Base-by-base conservation (phyloP, 331 rosid genomes). In the Stylosanthes scabra region DNA sequence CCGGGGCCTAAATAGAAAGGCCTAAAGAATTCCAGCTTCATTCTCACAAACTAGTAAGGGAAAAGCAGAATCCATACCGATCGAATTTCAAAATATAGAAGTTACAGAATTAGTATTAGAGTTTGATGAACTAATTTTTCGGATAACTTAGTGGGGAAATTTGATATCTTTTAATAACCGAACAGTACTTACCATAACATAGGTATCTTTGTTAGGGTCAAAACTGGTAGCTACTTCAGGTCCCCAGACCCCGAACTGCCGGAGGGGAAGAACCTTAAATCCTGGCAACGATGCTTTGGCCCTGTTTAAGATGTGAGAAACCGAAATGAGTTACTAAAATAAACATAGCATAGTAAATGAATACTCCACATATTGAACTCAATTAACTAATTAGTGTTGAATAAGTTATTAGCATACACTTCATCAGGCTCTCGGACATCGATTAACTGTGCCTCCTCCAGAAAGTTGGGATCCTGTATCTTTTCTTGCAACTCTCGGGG, bases 381-480 rank as follows among this genome's bases (percentile, higher is more conserved):
- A 58, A 16, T 46, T 55, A 52, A 75, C 27, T 29, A 56, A 42
- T 20, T 20, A 57, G 13, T 58, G 62, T 40, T 74, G 12, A 85
- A 78, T 82, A 63, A 83, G 79, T 77, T 79, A 34, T 65, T 28
- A 69, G 44, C 95, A 59, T 93, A 91, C 98, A 94, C 98, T 94
- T 94, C 97, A 5, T 85, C 96, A 60, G 98, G 97, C 78, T 91
- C 96, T 75, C 96, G 94, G 74, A 91, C 98, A 74, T 91, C 96
- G 83, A 91, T 85, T 59, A 91, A 78, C 61, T 89, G 96, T 63
- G 96, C 96, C 84, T 83, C 97, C 31, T 91, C 88, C 67, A 80
- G 29, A 63, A 93, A 93, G 74, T 59, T 81, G 44, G 89, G 90
- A 88, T 88, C 94, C 85, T 88, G 94, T 80, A 91, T 64, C 80